Percentiles rank a stretch among this genome's conserved stretches.
These are phyloP conservation scores for Cucumis melo DNA, from an alignment of 306 rosid species.

Conservation along the genomic window DNA sequence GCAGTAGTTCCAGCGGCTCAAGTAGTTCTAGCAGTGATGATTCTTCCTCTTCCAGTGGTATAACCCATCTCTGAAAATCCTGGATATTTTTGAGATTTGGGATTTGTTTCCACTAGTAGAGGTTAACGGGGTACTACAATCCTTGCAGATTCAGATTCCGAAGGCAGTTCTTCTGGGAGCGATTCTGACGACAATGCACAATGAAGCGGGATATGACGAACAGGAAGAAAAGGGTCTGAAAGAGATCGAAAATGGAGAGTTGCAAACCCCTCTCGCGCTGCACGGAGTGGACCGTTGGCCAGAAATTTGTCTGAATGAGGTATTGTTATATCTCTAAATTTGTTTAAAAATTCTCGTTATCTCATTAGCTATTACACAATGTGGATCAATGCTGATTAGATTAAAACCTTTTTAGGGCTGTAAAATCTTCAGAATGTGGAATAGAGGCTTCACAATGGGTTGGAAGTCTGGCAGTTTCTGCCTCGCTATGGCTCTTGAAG, in stretches of 20 bases:
- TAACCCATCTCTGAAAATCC: constrained; percentile 5
- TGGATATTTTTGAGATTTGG: neutral
- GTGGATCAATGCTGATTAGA: neutral
- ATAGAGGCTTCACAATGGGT: neutral
- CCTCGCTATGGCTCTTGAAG: neutral
- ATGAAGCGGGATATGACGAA: neutral
- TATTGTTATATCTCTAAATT: neutral
- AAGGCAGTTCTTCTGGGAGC: constrained; percentile 85
- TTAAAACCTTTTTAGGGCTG: neutral
- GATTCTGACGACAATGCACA: constrained; percentile 46
- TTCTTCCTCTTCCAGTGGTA: constrained; percentile 95
- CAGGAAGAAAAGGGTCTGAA: neutral
- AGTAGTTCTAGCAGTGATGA: constrained; percentile 66
- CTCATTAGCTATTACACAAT: neutral
- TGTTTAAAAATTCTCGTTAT: neutral
- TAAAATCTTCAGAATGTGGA: neutral
- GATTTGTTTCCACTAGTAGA: neutral
- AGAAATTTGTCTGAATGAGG: neutral
- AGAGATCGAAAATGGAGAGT: neutral
- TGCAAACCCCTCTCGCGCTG: constrained; percentile 1
- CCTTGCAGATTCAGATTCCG: constrained; percentile 72
- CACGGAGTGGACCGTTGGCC: neutral
- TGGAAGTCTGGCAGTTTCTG: neutral
- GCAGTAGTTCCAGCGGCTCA: constrained; percentile 70
- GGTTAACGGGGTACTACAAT: constrained; percentile 7